Base-by-base conservation (phyloP, 495 filamentous ascomycete genomes). In the Talaromyces proteolyticus region DNA sequence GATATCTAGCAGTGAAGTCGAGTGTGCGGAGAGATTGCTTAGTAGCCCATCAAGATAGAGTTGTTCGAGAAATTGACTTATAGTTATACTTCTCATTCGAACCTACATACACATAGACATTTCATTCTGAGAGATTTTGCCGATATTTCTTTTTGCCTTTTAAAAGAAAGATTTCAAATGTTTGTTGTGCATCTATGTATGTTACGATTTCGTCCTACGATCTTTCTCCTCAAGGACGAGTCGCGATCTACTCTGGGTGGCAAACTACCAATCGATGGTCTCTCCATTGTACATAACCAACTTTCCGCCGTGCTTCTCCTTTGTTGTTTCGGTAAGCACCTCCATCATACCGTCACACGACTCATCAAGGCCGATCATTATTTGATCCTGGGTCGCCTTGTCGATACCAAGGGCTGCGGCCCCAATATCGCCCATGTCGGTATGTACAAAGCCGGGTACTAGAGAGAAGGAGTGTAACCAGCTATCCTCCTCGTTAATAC, bases 401-500 rank as follows among this genome's bases (percentile, higher is more conserved):
- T 66, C 60, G 12, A 70, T 10, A 1, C 73, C 71, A 25, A 65
- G 60, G 1, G 2, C 40, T 16, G 54, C 26, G 5, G 72, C 73
- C 4, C 54, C 70, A 1, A 44, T 23, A 53, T 76, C 73, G 6
- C 71, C 75, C 56, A 77, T 59, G 3, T 76, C 72, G 4, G 70
- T 79, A 47, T 68, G 57, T 24, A 65, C 65, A 52, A 62, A 75
- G n/a, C 69, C 59, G 2, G 59, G 57, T 25, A 57, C 47, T 21
- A 62, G 14, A 11, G 61, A 42, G 40, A 75, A 73, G 4, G 64
- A 53, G 10, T 53, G 64, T 3, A 73, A 52, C 57, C 65, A 59
- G 16, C 54, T 41, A 38, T 76, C 61, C 51, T 76, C 74, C 17
- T 49, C 51, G 38, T 75, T 56, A 6, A 76, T 70, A n/a, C 58